A percentile compares a stretch with the other conserved stretches of the same genome.
Evolutionary conservation across 2,329 filamentous ascomycete species (phyloP).

Genomic region (Didymellaceae sp.): DNA sequence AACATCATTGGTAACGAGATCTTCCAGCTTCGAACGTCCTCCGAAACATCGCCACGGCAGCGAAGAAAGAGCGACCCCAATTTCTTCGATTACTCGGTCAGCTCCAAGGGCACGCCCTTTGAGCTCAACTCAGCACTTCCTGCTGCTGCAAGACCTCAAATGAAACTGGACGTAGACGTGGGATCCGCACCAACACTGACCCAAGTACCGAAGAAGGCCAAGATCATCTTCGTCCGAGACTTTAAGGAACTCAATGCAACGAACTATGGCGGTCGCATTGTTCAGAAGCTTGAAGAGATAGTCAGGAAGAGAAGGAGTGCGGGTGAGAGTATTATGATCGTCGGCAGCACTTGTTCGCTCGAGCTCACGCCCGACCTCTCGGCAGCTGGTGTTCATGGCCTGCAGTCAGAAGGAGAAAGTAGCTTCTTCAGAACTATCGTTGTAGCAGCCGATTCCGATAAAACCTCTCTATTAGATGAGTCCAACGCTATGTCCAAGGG

Average conservation of each 20-base stretch:
- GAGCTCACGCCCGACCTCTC: conserved; percentile 54
- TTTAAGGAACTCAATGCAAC: conserved; percentile 78
- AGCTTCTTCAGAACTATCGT: conserved; percentile 46
- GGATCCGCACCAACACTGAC: conserved; percentile 23
- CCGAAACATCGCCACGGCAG: conserved; percentile 1
- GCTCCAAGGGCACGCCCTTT: conserved; percentile 23
- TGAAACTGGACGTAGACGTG: conserved; percentile 29
- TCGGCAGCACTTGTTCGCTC: conserved; percentile 75
- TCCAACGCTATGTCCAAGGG: conserved; percentile 14
- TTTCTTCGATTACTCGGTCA: conserved; percentile 43
- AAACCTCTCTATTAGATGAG: conserved; percentile 23
- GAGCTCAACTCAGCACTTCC: conserved; percentile 38
- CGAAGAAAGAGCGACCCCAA: conserved; percentile 19
- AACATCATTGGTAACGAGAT: conserved; percentile 13
- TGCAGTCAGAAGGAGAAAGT: conserved; percentile 52
- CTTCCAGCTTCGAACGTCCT: not conserved
- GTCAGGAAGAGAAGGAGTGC: conserved; percentile 74
- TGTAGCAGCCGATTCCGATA: conserved; percentile 30
- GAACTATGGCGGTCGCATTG: conserved; percentile 70
- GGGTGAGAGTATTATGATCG: conserved; percentile 74
- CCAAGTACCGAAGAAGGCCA: conserved; percentile 49
- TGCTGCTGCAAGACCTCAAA: conserved; percentile 17
- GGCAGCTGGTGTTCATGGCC: conserved; percentile 52
- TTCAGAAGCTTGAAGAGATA: conserved; percentile 72
- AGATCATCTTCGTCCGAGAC: conserved; percentile 82